These are phyloP conservation scores for Globisporangium polare DNA, from an alignment of 352 stramenopile genomes.

Conservation along the genomic window DNA sequence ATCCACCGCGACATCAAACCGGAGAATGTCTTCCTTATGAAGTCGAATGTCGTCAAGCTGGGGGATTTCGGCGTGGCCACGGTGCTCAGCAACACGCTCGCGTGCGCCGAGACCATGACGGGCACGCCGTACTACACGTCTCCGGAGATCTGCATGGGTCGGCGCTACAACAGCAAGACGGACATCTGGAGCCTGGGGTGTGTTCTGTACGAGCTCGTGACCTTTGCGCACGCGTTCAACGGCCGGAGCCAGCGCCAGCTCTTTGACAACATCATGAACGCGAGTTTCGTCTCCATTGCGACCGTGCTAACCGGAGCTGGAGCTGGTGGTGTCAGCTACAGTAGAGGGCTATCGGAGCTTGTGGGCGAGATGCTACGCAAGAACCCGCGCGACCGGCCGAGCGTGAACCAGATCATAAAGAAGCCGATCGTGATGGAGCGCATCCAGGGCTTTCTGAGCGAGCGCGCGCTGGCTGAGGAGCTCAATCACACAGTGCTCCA, in stretches of 20 bases:
- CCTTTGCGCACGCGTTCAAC: conserved; percentile 88
- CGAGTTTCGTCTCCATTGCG: conserved; percentile 19
- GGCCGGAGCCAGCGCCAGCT: conserved; percentile 73
- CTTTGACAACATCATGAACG: conserved; percentile 67
- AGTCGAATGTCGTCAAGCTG: conserved; percentile 59
- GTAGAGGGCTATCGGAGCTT: conserved; percentile 27
- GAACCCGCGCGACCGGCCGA: conserved; percentile 54
- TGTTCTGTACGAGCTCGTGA: conserved; percentile 91
- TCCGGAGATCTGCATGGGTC: conserved; percentile 91
- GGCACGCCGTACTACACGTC: conserved; percentile 92
- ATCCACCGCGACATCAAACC: conserved; percentile 87
- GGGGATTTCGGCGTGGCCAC: conserved; percentile 80
- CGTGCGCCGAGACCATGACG: conserved; percentile 67
- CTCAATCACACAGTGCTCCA: conserved; percentile 72
- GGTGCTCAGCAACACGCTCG: conserved; percentile 68
- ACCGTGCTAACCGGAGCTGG: not conserved
- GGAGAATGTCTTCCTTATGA: conserved; percentile 83
- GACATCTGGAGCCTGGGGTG: conserved; percentile 94
- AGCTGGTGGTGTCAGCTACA: conserved; percentile 11
- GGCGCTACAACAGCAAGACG: conserved; percentile 92
- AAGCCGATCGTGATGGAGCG: conserved; percentile 50
- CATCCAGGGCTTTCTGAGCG: conserved; percentile 62
- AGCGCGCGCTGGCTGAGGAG: conserved; percentile 45
- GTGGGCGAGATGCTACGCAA: conserved; percentile 58
- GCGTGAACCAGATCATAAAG: conserved; percentile 58